These are phyloP conservation scores for Myxozyma neotropica DNA, from an alignment of 805 yeast genomes.

Conservation along the genomic window DNA sequence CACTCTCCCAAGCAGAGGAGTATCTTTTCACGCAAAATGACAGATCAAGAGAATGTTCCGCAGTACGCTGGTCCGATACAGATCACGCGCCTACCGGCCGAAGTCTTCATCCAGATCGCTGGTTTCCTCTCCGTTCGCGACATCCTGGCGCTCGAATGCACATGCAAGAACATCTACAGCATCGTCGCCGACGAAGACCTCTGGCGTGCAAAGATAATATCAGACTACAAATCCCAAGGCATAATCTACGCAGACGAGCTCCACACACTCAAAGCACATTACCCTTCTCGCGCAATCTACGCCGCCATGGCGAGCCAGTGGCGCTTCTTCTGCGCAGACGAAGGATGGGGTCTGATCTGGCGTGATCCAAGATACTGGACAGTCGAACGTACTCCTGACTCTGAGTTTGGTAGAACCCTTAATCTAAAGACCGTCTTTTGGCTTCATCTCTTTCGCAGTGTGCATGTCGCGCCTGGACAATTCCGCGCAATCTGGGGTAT, in stretches of 20 bases:
- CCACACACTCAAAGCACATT: not conserved
- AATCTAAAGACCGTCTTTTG: conserved; percentile 20
- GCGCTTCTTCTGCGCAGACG: conserved; percentile 25
- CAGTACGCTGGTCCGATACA: conserved; percentile 1
- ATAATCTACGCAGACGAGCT: conserved; percentile 6
- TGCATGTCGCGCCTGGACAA: conserved; percentile 25
- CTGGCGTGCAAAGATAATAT: conserved; percentile 20
- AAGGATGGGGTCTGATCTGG: conserved; percentile 33
- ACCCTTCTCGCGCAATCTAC: conserved; percentile 6
- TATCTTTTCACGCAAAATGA: not conserved
- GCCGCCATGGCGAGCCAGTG: conserved; percentile 11
- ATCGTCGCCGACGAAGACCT: conserved; percentile 20
- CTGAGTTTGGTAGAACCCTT: conserved; percentile 19
- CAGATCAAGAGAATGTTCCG: not conserved
- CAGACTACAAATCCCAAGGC: conserved; percentile 18
- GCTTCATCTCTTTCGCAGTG: conserved; percentile 26
- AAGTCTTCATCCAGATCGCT: conserved; percentile 22
- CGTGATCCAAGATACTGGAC: conserved; percentile 19
- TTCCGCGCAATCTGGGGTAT: conserved; percentile 28
- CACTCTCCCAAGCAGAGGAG: not conserved
- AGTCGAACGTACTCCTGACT: not conserved
- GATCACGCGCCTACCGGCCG: conserved; percentile 22
- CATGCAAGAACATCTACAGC: conserved; percentile 8
- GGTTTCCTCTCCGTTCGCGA: conserved; percentile 13
- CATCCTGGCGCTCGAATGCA: conserved; percentile 5